These are phyloP conservation scores for Golubevia pallescens DNA, from an alignment of 1,284 basidiomycete species.

Conservation along the genomic window DNA sequence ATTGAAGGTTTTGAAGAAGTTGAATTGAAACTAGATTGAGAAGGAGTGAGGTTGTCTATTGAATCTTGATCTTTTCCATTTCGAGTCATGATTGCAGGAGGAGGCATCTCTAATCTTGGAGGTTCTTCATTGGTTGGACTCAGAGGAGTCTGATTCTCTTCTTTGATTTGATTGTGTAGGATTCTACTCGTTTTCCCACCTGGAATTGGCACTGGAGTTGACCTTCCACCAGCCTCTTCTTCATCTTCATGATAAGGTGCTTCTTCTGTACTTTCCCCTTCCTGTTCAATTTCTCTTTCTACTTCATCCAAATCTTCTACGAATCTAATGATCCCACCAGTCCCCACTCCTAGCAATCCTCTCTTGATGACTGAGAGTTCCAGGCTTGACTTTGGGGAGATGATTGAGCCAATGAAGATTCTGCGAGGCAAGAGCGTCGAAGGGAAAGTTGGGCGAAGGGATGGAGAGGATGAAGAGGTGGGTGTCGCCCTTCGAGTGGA, in stretches of 20 bases:
- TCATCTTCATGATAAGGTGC: not conserved
- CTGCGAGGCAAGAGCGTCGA: constrained; percentile 22
- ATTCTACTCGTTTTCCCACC: constrained; percentile 1
- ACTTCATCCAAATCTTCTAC: constrained; percentile 43
- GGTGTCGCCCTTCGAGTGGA: not conserved
- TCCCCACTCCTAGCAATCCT: constrained; percentile 46
- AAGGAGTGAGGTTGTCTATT: no score
- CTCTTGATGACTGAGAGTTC: constrained; percentile 37
- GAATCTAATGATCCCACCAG: constrained; percentile 45
- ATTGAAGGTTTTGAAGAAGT: no score
- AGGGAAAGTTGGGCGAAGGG: constrained; percentile 1
- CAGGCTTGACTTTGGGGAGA: constrained; percentile 27
- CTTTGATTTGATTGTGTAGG: not conserved
- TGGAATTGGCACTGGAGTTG: constrained; percentile 35
- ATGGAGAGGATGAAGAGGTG: not conserved
- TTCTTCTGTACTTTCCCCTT: not conserved
- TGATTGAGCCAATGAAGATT: constrained; percentile 49
- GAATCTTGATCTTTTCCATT: no score
- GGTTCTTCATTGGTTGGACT: constrained; percentile 22
- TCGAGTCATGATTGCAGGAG: constrained; percentile 15
- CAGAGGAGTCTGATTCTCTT: not conserved
- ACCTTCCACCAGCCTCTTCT: constrained; percentile 1
- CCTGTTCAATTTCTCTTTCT: constrained; percentile 9
- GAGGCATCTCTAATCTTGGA: constrained; percentile 28
- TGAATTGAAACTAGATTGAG: no score